These are phyloP conservation scores for Lumnitzera littorea DNA, from an alignment of 345 rosid genomes.

Conservation along the genomic window DNA sequence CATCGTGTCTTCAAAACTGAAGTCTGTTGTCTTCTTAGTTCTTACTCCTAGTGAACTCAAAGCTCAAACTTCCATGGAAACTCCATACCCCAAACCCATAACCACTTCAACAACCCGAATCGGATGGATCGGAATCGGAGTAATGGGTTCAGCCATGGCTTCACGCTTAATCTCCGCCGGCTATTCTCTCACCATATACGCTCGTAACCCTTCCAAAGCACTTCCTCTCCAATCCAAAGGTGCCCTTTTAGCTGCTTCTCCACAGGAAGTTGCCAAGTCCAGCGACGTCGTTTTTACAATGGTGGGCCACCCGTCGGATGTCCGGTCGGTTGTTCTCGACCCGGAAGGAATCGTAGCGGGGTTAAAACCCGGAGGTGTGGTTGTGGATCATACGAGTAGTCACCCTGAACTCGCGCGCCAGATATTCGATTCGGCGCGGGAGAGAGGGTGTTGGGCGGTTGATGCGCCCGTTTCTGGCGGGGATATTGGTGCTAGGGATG, in stretches of 20 bases:
- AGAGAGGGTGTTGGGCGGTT: slow-evolving; percentile 48
- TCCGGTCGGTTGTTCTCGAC: slow-evolving; percentile 51
- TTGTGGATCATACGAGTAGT: slow-evolving; percentile 67
- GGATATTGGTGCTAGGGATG: slow-evolving; percentile 67
- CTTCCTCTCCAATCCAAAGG: slow-evolving; percentile 50
- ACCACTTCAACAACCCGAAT: slow-evolving; percentile 42
- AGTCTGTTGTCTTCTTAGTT: no score
- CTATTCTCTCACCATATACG: slow-evolving; percentile 52
- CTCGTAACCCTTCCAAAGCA: slow-evolving; percentile 58
- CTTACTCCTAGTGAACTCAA: no score
- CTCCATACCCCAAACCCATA: slow-evolving; percentile 49
- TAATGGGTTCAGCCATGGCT: slow-evolving; percentile 89
- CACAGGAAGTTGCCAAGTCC: slow-evolving; percentile 32
- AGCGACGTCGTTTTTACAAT: slow-evolving; percentile 74
- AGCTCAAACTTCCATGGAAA: slow-evolving; percentile 30
- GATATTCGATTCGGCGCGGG: slow-evolving; percentile 38
- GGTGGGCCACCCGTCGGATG: slow-evolving; percentile 72
- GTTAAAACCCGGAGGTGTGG: slow-evolving; percentile 49
- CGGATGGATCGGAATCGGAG: slow-evolving; percentile 86
- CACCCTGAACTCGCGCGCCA: slow-evolving; percentile 55
- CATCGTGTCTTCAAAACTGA: no score
- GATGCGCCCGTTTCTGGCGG: slow-evolving; percentile 82
- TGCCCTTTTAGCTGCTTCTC: slow-evolving; percentile 39
- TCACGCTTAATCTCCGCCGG: slow-evolving; percentile 66
- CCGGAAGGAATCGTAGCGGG: slow-evolving; percentile 44